Conservation (phyloP, 169 alveolate genomes). For the Plasmodium knowlesi region DNA sequence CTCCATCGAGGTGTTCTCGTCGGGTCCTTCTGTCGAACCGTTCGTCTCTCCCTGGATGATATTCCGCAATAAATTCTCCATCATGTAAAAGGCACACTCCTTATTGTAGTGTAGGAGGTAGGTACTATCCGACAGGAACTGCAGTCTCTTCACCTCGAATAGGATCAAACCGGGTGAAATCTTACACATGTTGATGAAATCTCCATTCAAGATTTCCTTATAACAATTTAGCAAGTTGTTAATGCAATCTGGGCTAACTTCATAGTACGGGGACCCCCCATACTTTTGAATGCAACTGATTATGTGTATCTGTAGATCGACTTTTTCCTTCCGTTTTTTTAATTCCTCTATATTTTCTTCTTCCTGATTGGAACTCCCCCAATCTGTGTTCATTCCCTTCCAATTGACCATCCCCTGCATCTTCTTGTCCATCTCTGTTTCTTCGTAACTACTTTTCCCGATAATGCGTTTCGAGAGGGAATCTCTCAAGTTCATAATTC, state of each 20-base stretch:
- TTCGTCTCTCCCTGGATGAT: not conserved
- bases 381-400: not conserved
- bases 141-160: slow-evolving; percentile 43
- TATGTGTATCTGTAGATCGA: slow-evolving; percentile 27
- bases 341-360: not conserved
- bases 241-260: slow-evolving; percentile 30
- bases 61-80: slow-evolving; percentile 21
- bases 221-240: slow-evolving; percentile 13
- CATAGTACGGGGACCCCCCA: slow-evolving; percentile 61
- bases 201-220: slow-evolving; percentile 29
- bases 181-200: slow-evolving; percentile 1
- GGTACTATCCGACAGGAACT: slow-evolving; percentile 22
- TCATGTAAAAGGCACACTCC: slow-evolving; percentile 50
- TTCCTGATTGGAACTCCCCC: not conserved
- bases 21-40: not conserved
- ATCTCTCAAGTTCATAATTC: not conserved
- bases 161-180: not conserved
- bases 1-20: not conserved
- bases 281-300: slow-evolving; percentile 44
- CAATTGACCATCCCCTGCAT: not conserved
- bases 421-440: not conserved
- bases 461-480: not conserved
- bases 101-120: slow-evolving; percentile 63
- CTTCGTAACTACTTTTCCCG: not conserved
- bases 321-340: slow-evolving; percentile 5